phyloP scores from a whole-genome alignment of 148 eudicot genomes.

The Vaccinium vitisidaea region DNA sequence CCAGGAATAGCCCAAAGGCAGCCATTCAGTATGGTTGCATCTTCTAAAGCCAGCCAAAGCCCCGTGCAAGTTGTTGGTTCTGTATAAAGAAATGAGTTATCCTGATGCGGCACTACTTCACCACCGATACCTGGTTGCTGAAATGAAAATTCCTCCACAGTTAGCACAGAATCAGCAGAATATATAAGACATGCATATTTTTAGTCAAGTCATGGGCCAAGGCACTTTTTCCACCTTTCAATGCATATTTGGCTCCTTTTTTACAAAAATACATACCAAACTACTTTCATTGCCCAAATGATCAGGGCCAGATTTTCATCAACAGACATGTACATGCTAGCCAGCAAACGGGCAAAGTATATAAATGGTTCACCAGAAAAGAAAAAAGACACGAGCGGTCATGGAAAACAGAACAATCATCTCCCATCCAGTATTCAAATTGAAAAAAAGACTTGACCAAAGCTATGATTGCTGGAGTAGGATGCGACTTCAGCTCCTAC shows the following conservation, averaged over 20 bases:
- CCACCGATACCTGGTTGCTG: constrained; percentile 99
- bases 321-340: neutral
- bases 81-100: constrained; percentile 89
- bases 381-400: neutral
- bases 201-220: neutral
- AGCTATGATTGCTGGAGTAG: neutral
- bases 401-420: neutral
- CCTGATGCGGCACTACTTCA: constrained; percentile 98
- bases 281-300: neutral
- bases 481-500: neutral
- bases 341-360: neutral
- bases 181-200: neutral
- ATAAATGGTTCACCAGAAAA: neutral
- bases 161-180: neutral
- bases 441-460: neutral
- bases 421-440: neutral
- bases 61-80: constrained; percentile 94
- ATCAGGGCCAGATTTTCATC: neutral
- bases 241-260: neutral
- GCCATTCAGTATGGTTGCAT: constrained; percentile 77
- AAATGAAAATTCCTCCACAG: constrained; percentile 17
- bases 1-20: constrained; percentile 99
- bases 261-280: neutral
- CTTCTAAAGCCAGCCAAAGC: constrained; percentile 95
- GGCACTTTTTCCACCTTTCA: neutral